Evolutionary conservation across 75 land plant species (phyloP).

Genomic region (Gnetum montanum): DNA sequence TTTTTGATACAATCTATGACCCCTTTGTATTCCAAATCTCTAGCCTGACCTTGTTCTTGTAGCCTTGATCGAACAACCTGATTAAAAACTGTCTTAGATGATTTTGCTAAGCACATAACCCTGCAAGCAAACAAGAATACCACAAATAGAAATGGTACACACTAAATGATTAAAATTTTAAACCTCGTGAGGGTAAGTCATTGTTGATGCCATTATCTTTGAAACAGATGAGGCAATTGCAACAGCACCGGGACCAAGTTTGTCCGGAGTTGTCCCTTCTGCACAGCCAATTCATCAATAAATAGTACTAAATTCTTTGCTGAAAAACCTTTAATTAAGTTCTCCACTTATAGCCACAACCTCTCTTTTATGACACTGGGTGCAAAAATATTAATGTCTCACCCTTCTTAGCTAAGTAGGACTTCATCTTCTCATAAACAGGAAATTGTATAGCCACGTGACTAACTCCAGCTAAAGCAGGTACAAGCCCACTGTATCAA

Average conservation of each 20-base stretch:
- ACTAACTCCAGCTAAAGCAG: conserved; percentile 94
- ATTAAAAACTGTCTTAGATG: too few relatives aligned
- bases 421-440: conserved; percentile 81
- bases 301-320: too few relatives aligned
- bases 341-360: not conserved
- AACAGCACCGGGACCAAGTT: conserved; percentile 47
- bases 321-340: too few relatives aligned
- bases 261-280: conserved; percentile 69
- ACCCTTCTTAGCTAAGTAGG: conserved; percentile 68
- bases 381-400: conserved; percentile 5
- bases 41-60: conserved; percentile 82
- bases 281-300: too few relatives aligned
- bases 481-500: conserved; percentile 83
- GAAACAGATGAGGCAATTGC: conserved; percentile 84
- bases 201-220: conserved; percentile 76
- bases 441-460: conserved; percentile 99
- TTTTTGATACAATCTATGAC: conserved; percentile 70
- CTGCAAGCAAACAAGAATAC: too few relatives aligned
- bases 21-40: conserved; percentile 43
- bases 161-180: too few relatives aligned
- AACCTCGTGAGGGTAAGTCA: conserved; percentile 99
- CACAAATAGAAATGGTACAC: too few relatives aligned
- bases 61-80: conserved; percentile 88
- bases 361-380: not conserved
- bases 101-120: too few relatives aligned